Base-by-base conservation (phyloP, 169 alveolate species). In the Haemoproteus tartakovskyi region DNA sequence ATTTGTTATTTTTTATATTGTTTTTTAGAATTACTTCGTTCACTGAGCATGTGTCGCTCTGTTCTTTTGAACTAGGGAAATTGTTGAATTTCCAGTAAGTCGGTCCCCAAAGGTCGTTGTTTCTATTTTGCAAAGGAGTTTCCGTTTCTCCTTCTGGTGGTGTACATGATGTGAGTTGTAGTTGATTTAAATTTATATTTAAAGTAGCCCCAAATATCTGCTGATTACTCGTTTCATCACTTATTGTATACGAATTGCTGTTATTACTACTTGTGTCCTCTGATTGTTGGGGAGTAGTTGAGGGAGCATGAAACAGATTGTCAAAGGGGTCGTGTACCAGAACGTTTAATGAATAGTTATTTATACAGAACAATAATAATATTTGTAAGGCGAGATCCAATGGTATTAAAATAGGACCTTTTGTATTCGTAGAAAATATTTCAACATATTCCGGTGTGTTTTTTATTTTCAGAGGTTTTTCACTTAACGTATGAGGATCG, bases 351-450 rank as follows among this genome's bases (percentile, higher is more conserved):
- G 57, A 26, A 38, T 14, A 67, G 54, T 38, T 2, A 36, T 67
- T 51, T 2, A 12, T 54, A 57, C 82, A 67, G 19, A 67, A 52
- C 14, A 26, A 14, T 37, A 21, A 52, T 33, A 67, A 38, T 14
- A 52, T 41, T 54, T 67, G 29, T 19, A 67, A 51, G 33, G 82
- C 54, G 18, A 16, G n/a, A 30, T 67, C 46, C 27, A 67, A 38
- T 11, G 82, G 54, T 16, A 67, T 51, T 27, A 67, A 57, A 57
- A 67, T 67, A 0, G 82, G 82, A 0, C 82, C 82, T 30, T 67
- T 67, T 38, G 38, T 38, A 1, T 57, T 52, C 14, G 54, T 40
- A 24, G 82, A 50, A 54, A 29, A 52, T 38, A 21, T 38, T 67
- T 67, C 70, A 26, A 67, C 30, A 38, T 59, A 67, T 52, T 67